Evolutionary conservation across 257 asterid genomes (phyloP).

Genomic region (Salvia miltiorrhiza): DNA sequence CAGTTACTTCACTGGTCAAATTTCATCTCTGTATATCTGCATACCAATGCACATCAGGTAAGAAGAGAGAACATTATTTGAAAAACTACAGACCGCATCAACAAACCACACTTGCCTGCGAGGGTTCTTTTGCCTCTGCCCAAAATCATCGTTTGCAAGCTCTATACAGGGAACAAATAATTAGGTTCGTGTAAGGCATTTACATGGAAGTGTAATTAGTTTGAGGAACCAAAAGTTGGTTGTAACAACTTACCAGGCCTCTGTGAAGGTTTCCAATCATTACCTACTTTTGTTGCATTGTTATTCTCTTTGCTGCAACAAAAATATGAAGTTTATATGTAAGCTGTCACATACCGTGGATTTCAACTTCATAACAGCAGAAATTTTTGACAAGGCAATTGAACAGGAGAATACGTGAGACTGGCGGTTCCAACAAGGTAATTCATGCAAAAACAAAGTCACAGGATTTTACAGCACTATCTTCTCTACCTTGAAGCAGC

Average conservation of each 20-base stretch:
- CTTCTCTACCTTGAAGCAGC: constrained; percentile 57
- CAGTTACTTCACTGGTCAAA: constrained; percentile 64
- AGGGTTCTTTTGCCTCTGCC: constrained; percentile 88
- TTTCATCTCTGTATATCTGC: constrained; percentile 96
- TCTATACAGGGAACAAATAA: constrained; percentile 34
- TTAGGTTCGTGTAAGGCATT: not conserved
- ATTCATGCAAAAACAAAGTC: not conserved
- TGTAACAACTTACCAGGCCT: constrained; percentile 60
- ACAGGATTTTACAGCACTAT: not conserved
- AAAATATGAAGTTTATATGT: not conserved
- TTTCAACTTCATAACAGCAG: not conserved
- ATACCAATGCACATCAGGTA: constrained; percentile 13
- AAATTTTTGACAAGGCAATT: not conserved
- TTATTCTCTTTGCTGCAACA: constrained; percentile 72
- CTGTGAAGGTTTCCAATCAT: constrained; percentile 65
- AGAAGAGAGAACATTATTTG: not conserved
- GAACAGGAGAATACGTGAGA: not conserved
- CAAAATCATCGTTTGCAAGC: constrained; percentile 59
- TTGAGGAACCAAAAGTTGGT: not conserved
- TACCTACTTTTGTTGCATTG: constrained; percentile 34
- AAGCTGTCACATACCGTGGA: not conserved
- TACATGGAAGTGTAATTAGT: not conserved
- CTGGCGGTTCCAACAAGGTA: not conserved
- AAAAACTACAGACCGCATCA: not conserved
- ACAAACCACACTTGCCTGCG: constrained; percentile 53